Base-by-base conservation (phyloP, 2,329 filamentous ascomycete species). In the Thielaviopsis musarum region DNA sequence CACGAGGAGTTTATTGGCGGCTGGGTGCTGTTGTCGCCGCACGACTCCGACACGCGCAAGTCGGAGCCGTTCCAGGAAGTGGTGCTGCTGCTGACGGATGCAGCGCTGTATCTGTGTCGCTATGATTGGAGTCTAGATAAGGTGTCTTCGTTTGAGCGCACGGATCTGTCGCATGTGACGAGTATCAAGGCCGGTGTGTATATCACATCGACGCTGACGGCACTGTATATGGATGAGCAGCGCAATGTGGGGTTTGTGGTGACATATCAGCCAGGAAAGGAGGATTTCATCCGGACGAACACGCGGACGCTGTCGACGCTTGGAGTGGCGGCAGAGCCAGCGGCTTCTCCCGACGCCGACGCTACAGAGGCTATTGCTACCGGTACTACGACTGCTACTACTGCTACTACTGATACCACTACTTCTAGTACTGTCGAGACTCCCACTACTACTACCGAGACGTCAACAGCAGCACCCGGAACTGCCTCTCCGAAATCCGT, bases 81-180 rank as follows among this genome's bases (percentile, higher is more conserved):
- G 0, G 87, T 98, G 1, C 76, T 98, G 0, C 76, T 98, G 0
- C 75, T 98, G 34, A 97, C 93, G 0, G 85, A 95, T 64, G 77
- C 78, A 0, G 91, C 90, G 0, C 70, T 97, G 2, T 97, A 97
- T 68, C 83, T 88, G 62, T 96, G 91, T 69, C 83, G 88, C 15
- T 91, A 97, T 65, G 90, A 97, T 70, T 97, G 91, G 90, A 87
- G 87, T 63, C 84, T 90, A 7, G 93, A 97, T 72, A 97, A 97
- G 69, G 88, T 98, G 1, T 85, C 86, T 13, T 90, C 87, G 0
- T 97, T 96, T 69, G 91, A 97, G 71, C 79, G 91, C 7, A 83
- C 96, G 15, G 83, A 87, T 61, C 76, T 97, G 7, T 77, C 80
- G 21, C 87, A 88, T 60, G 75, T 98, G 41, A 77, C 79, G 1